Evolutionary conservation across 257 asterid genomes (phyloP), one percentile per base, ranked within the genome.

Genomic region (Fraxinus anomala): DNA sequence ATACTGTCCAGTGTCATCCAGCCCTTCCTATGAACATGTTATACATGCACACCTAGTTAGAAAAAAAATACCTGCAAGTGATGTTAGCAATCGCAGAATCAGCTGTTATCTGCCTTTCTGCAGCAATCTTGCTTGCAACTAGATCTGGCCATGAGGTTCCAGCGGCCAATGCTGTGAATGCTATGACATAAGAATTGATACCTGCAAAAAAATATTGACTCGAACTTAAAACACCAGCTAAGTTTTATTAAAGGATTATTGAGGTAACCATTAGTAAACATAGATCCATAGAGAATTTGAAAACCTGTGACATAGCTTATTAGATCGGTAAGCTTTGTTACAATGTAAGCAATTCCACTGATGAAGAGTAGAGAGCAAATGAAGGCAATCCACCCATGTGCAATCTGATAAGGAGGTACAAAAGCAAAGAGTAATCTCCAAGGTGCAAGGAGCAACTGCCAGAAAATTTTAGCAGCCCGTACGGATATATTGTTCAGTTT

Each of bases 111-210:
- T 94, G 99, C 65, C 98, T 82, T 79, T 94, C 99, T 30, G 97
- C 97, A 66, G 99, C 99, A 84, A 94, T 94, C 88, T 92, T 94
- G 90, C 99, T 94, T 1, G 97, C 98, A 28, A 94, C 97, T 82
- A 94, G 82, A 89, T 94, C 99, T 0, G 98, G 99, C 97, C 97
- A 94, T 5, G 97, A 94, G 66, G 97, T 94, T 74, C 97, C 99
- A 70, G 89, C 91, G 1, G 97, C 97, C 81, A 94, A 85, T 68
- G 98, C 98, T 40, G 99, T 92, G 80, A 94, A 89, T 34, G 98
- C 97, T 76, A 92, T 90, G 70, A 90, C 88, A 36, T 89, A 91
- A 40, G 93, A 76, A 84, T 87, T 83, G 63, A 94, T 88, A 63
- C 97, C 97, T 94, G 92, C 88, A 83, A n/a, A 56, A 28, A 63